Evolutionary conservation across 2,329 filamentous ascomycete genomes (phyloP).

Genomic region (Alternaria sp.): DNA sequence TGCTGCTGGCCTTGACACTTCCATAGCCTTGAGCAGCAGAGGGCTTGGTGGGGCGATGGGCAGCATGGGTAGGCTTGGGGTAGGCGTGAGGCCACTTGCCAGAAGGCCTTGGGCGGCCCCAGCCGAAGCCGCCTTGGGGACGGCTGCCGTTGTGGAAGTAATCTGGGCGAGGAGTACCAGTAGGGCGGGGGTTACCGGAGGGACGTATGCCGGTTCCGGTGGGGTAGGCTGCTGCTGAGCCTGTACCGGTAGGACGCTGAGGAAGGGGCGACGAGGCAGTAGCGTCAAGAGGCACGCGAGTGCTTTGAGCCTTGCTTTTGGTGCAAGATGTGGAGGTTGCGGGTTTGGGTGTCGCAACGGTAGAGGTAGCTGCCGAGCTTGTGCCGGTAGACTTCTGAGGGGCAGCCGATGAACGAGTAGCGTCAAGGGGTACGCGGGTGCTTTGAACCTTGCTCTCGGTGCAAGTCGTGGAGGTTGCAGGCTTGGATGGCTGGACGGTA

Average conservation of each 20-base stretch:
- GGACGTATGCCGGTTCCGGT: constrained; percentile 8
- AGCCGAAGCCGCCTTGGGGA: constrained; percentile 14
- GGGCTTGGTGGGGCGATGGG: constrained; percentile 4
- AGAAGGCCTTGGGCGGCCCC: constrained; percentile 24
- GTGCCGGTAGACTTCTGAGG: constrained; percentile 8
- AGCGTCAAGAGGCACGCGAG: constrained; percentile 3
- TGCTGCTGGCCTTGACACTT: constrained; percentile 13
- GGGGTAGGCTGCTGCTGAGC: neutral
- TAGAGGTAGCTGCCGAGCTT: constrained; percentile 2
- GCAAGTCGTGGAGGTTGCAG: neutral
- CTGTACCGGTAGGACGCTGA: constrained; percentile 4
- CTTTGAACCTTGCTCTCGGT: neutral
- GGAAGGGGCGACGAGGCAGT: constrained; percentile 1
- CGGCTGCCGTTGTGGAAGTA: constrained; percentile 3
- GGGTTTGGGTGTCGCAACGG: neutral
- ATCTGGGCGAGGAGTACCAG: constrained; percentile 11
- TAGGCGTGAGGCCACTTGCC: constrained; percentile 19
- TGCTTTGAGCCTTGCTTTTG: neutral
- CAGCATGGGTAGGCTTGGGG: constrained; percentile 5
- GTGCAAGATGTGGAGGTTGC: neutral
- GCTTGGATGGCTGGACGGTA: neutral
- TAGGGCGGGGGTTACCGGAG: constrained; percentile 3
- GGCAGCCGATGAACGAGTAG: constrained; percentile 4
- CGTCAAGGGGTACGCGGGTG: neutral
- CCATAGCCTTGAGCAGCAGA: constrained; percentile 6